A percentile compares a stretch with the other conserved stretches of the same genome.
Conservation (phyloP, 768 basidiomycete genomes). For the Psilocybe sp. region DNA sequence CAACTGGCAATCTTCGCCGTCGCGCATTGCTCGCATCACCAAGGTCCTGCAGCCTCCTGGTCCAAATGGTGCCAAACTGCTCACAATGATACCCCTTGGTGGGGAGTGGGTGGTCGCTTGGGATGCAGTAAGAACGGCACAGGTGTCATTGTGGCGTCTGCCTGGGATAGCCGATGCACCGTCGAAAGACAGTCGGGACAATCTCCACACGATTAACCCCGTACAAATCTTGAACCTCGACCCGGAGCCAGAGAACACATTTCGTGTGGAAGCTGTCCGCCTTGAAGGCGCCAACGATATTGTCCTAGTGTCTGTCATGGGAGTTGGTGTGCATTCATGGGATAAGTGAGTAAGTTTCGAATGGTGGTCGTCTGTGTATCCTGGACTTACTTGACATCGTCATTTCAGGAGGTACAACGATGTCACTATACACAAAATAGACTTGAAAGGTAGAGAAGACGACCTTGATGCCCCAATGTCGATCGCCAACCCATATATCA, state of each 20-base stretch:
- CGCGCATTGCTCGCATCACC: conserved; percentile 32
- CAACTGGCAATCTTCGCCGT: conserved; percentile 42
- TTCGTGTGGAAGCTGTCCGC: conserved; percentile 32
- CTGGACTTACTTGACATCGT: no score
- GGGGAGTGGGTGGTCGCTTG: conserved; percentile 30
- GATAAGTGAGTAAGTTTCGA: conserved; percentile 2
- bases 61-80: conserved; percentile 48
- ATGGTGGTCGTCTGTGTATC: no score
- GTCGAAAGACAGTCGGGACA: no score
- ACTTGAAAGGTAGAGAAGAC: no score
- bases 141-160: neutral
- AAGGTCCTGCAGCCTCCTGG: conserved; percentile 48
- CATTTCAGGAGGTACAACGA: no score
- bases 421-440: no score
- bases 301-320: conserved; percentile 19
- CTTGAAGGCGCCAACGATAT: conserved; percentile 16
- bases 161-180: no score
- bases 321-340: conserved; percentile 12
- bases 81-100: conserved; percentile 17
- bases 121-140: conserved; percentile 3
- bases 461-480: neutral
- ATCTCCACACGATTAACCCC: no score
- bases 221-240: no score
- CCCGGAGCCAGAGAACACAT: conserved; percentile 23
- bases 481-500: neutral